Evolutionary conservation across 257 asterid genomes (phyloP), one percentile per base, ranked within the genome.

Genomic region (Scutellaria barbata): DNA sequence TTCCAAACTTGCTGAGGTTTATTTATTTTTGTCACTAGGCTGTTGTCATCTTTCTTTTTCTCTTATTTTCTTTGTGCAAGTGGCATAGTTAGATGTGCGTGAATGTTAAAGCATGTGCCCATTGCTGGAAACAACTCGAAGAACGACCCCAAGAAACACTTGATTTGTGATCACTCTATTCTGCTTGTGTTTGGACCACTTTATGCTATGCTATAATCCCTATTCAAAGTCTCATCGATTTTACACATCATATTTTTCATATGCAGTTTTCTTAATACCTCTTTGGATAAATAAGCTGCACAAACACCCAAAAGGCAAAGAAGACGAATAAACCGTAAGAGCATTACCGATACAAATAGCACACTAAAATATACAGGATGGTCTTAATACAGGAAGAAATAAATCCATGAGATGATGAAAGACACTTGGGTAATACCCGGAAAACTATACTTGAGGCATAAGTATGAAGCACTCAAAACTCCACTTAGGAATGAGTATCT

Each of bases 1-100:
- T 25, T 22, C 47, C 55, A 37, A 25, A 4, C 22, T 64, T 73
- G 45, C 53, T 71, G 75, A 56, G 74, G 74, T 60, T 68, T 77
- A 73, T 69, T 69, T 68, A 74, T 69, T 8, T 25, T 17, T 59
- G 56, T 64, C 14, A 42, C 57, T 51, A 47, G 68, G 13, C 46
- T 30, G 13, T 62, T 13, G 61, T 25, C 5, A 35, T 60, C 65
- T 41, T 8, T 57, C 40, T 50, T 10, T 66, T 16, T 1, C 33
- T 8, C 20, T 22, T 13, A 2, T 25, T 33, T 55, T 22, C 40
- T 72, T 10, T 57, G 71, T 61, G 33, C 46, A 30, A 51, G 47
- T 69, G 63, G 70, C 16, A 40, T 48, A 42, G 8, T 64, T 25
- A 14, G 16, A 40, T 67, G 13, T 51, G 40, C 25, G 55, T 35